phyloP scores from a whole-genome alignment of 2,329 filamentous ascomycete species.

The Botrytis sinoallii region DNA sequence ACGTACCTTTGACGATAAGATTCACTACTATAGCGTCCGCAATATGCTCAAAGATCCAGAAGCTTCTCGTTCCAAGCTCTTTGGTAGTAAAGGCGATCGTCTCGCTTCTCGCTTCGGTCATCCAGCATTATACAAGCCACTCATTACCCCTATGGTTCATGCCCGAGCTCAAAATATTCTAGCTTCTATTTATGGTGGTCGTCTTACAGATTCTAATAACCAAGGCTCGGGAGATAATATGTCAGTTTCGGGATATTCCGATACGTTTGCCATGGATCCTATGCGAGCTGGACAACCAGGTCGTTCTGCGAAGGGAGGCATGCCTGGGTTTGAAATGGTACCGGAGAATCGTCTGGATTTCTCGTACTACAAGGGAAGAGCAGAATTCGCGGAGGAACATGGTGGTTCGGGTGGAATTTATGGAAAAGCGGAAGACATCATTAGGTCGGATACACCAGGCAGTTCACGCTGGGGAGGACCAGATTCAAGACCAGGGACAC shows the following conservation, averaged over 20 bases:
- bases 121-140: slow-evolving; percentile 80
- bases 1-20: slow-evolving; percentile 70
- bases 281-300: slow-evolving; percentile 59
- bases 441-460: slow-evolving; percentile 38
- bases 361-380: slow-evolving; percentile 81
- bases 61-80: slow-evolving; percentile 45
- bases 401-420: slow-evolving; percentile 68
- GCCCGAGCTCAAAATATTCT: slow-evolving; percentile 84
- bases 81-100: slow-evolving; percentile 59
- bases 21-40: slow-evolving; percentile 74
- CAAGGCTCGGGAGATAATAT: slow-evolving; percentile 53
- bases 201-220: slow-evolving; percentile 65
- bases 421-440: slow-evolving; percentile 56
- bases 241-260: slow-evolving; percentile 72
- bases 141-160: slow-evolving; percentile 94
- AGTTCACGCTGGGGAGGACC: slow-evolving; percentile 24
- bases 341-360: slow-evolving; percentile 87
- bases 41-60: slow-evolving; percentile 51
- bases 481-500: slow-evolving; percentile 32
- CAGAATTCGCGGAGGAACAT: slow-evolving; percentile 82
- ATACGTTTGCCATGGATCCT: slow-evolving; percentile 74
- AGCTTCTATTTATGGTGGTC: slow-evolving; percentile 80
- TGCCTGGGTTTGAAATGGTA: slow-evolving; percentile 85
- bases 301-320: slow-evolving; percentile 26
- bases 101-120: slow-evolving; percentile 81